Evolutionary conservation across 2,329 filamentous ascomycete genomes (phyloP), one percentile per base, ranked within the genome.

Genomic region (Tolypocladium ophioglossoides): DNA sequence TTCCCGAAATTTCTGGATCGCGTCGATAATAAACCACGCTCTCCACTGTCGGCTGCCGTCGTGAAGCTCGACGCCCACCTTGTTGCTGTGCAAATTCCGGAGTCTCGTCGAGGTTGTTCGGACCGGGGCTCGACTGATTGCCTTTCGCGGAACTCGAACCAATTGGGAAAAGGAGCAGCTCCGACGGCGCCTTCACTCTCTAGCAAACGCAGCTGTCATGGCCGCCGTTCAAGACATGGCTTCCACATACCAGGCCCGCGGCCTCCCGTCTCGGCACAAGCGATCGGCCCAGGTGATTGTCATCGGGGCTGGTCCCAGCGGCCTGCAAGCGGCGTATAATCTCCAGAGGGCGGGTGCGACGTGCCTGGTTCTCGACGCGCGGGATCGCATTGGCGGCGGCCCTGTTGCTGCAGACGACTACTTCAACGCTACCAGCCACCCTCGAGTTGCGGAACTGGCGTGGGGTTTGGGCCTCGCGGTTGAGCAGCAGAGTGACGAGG

Each of bases 251-350:
- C 51, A 52, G 35, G 51, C 48, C 52, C 54, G 55, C 35, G 46
- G 40, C 46, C 22, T 53, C 48, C 27, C 24, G 51, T 34, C 48
- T 11, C 50, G 12, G 44, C 52, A 44, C 14, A 39, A 50, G 41
- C 41, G 41, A 38, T 61, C 58, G 5, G 59, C 61, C 30, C 54
- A 63, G 46, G 62, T 65, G 34, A 57, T 64, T 27, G 56, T 65
- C 44, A 57, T 65, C 34, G 63, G 63, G 18, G 63, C 56, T 37
- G 56, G 61, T 38, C 56, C 63, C 44, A 59, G 61, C 48, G 63
- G 63, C 38, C 59, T 66, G 27, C 57, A 63, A 27, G 58, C 63
- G 12, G 61, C 63, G 12, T 50, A 53, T 52, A 52, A 59, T 9
- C 51, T 63, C 3, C 62, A 64, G 44, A 53, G 59, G 41, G 54